A percentile compares a stretch with the other conserved stretches of the same genome.
Evolutionary conservation across 2,329 filamentous ascomycete genomes (phyloP).

Genomic region (Trichoderma semiorbis): DNA sequence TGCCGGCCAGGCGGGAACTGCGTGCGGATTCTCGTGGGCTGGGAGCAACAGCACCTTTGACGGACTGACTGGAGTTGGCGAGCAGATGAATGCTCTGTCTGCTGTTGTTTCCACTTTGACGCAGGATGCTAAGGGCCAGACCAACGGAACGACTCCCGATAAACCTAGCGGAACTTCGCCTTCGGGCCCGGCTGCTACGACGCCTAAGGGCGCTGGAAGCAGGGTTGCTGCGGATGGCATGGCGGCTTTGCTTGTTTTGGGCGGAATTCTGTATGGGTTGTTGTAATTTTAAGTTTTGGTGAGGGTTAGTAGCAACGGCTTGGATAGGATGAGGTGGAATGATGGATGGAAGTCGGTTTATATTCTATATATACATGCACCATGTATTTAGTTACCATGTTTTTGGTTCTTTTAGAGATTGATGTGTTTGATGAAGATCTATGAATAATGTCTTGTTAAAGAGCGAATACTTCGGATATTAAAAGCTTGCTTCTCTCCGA

Average conservation of each 20-base stretch:
- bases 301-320: neutral
- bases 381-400: neutral
- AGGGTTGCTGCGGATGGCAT: neutral
- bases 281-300: neutral
- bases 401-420: neutral
- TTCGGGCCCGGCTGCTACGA: neutral
- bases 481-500: neutral
- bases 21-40: conserved; percentile 55
- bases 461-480: neutral
- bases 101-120: conserved; percentile 41
- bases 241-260: neutral
- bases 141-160: neutral
- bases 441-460: neutral
- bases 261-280: neutral
- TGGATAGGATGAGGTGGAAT: neutral
- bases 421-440: neutral
- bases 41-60: conserved; percentile 44
- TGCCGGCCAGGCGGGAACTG: conserved; percentile 42
- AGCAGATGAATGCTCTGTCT: conserved; percentile 57
- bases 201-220: neutral
- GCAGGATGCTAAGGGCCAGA: neutral
- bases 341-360: neutral
- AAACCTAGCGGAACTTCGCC: neutral
- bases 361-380: neutral
- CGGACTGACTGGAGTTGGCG: conserved; percentile 52